phyloP scores from a whole-genome alignment of 2,329 filamentous ascomycete genomes.

The Waltergamsia citrina region DNA sequence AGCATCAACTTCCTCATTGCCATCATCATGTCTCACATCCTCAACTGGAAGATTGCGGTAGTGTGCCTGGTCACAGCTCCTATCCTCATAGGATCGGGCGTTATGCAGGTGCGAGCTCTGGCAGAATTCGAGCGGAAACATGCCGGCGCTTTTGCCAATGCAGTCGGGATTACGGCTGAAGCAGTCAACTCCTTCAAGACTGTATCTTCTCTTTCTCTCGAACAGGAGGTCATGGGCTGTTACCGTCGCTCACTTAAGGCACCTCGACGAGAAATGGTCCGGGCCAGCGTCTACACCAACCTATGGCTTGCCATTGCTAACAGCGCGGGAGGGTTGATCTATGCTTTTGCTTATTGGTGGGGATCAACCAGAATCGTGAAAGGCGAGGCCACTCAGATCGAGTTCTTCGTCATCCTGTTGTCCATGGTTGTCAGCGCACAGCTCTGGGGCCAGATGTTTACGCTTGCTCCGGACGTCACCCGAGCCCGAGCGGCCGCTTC shows the following conservation, averaged over 20 bases:
- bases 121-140: slow-evolving; percentile 53
- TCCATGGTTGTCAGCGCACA: slow-evolving; percentile 65
- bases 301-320: slow-evolving; percentile 52
- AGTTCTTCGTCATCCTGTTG: slow-evolving; percentile 69
- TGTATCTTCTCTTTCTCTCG: slow-evolving; percentile 43
- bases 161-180: slow-evolving; percentile 57
- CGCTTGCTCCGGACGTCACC: slow-evolving; percentile 65
- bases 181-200: slow-evolving; percentile 59
- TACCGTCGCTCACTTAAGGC: slow-evolving; percentile 41
- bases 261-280: slow-evolving; percentile 44
- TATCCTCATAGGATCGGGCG: slow-evolving; percentile 56
- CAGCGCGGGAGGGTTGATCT: slow-evolving; percentile 55
- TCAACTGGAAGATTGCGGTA: slow-evolving; percentile 69
- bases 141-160: slow-evolving; percentile 53
- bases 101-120: slow-evolving; percentile 57
- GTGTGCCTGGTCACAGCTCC: slow-evolving; percentile 63
- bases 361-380: slow-evolving; percentile 60
- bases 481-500: slow-evolving; percentile 53
- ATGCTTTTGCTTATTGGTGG: slow-evolving; percentile 75
- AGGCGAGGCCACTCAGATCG: slow-evolving; percentile 52
- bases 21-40: slow-evolving; percentile 58
- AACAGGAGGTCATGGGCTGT: slow-evolving; percentile 39
- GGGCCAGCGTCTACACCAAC: slow-evolving; percentile 41
- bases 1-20: slow-evolving; percentile 58
- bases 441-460: slow-evolving; percentile 66